Evolutionary conservation across 495 filamentous ascomycete genomes (phyloP).

Genomic region (Acidiella bohemica): DNA sequence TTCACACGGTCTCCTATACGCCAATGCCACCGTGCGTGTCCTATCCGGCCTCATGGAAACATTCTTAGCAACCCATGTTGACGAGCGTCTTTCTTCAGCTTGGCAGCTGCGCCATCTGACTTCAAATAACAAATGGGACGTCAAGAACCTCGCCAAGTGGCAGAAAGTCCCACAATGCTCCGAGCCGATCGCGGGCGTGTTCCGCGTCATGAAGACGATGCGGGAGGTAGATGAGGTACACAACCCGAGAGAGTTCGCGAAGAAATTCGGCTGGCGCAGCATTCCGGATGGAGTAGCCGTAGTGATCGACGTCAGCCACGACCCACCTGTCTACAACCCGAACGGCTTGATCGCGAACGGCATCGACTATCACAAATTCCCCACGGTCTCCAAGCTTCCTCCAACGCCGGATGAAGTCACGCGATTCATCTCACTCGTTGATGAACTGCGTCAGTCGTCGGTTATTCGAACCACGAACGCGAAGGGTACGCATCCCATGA

Average conservation of each 20-base stretch:
- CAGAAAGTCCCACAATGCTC: slow-evolving; percentile 64
- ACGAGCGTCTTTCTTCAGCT: slow-evolving; percentile 60
- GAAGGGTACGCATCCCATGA: slow-evolving; percentile 36
- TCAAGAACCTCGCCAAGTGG: slow-evolving; percentile 94
- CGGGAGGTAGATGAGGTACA: slow-evolving; percentile 76
- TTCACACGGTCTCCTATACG: slow-evolving; percentile 73
- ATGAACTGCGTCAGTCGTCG: slow-evolving; percentile 33
- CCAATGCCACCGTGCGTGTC: slow-evolving; percentile 58
- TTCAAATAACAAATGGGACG: slow-evolving; percentile 89
- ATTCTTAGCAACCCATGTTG: slow-evolving; percentile 62
- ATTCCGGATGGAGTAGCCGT: slow-evolving; percentile 41
- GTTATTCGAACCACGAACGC: slow-evolving; percentile 22
- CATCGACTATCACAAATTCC: slow-evolving; percentile 73
- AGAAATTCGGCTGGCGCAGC: slow-evolving; percentile 41
- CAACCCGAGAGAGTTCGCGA: slow-evolving; percentile 58
- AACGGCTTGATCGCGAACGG: slow-evolving; percentile 57
- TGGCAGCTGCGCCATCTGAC: slow-evolving; percentile 86
- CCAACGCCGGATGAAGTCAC: slow-evolving; percentile 62
- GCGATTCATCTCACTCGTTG: slow-evolving; percentile 66
- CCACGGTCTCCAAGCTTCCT: slow-evolving; percentile 84
- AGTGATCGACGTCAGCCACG: slow-evolving; percentile 79
- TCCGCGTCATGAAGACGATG: slow-evolving; percentile 78
- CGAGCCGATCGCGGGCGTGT: slow-evolving; percentile 56
- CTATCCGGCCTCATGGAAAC: slow-evolving; percentile 69
- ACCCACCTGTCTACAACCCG: slow-evolving; percentile 73